These are phyloP conservation scores for Ceratocystis destructans DNA, from an alignment of 2,329 filamentous ascomycete species.

Conservation along the genomic window DNA sequence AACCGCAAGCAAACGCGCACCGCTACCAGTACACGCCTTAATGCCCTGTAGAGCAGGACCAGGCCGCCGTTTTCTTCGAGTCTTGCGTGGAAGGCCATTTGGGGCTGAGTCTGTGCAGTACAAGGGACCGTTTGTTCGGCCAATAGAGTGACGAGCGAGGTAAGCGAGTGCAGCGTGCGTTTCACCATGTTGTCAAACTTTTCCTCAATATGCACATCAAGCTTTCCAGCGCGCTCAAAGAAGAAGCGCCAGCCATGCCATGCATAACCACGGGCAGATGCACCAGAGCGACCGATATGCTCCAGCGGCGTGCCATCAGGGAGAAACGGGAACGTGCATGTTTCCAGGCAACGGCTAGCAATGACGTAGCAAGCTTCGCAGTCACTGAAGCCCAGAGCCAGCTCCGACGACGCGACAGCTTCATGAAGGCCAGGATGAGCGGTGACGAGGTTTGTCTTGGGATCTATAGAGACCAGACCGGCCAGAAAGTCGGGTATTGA, in stretches of 20 bases:
- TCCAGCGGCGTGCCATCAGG: conserved; percentile 17
- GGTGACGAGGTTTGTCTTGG: background rate
- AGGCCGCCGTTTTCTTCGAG: conserved; percentile 17
- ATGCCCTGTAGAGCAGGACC: conserved; percentile 14
- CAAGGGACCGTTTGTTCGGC: conserved; percentile 17
- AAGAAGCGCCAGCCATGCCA: conserved; percentile 17
- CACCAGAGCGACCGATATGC: conserved; percentile 10
- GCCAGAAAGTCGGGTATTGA: conserved; percentile 1
- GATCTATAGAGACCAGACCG: conserved; percentile 10
- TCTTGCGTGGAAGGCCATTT: conserved; percentile 17
- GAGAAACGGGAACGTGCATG: conserved; percentile 17
- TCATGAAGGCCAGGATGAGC: conserved; percentile 15
- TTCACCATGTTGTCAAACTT: conserved; percentile 19
- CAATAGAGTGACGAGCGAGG: conserved; percentile 16
- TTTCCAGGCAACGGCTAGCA: conserved; percentile 18
- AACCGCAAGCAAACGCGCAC: conserved; percentile 13
- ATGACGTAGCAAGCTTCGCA: conserved; percentile 18
- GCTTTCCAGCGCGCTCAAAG: conserved; percentile 17
- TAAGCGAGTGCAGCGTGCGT: conserved; percentile 17
- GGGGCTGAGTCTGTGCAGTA: conserved; percentile 14
- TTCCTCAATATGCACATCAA: conserved; percentile 18
- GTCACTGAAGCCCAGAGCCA: conserved; percentile 15
- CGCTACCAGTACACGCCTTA: conserved; percentile 13
- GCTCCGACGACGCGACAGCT: conserved; percentile 9
- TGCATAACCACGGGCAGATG: conserved; percentile 12